phyloP scores from a whole-genome alignment of 1,139 yeast species.

The Tardiomyces digboiensis region DNA sequence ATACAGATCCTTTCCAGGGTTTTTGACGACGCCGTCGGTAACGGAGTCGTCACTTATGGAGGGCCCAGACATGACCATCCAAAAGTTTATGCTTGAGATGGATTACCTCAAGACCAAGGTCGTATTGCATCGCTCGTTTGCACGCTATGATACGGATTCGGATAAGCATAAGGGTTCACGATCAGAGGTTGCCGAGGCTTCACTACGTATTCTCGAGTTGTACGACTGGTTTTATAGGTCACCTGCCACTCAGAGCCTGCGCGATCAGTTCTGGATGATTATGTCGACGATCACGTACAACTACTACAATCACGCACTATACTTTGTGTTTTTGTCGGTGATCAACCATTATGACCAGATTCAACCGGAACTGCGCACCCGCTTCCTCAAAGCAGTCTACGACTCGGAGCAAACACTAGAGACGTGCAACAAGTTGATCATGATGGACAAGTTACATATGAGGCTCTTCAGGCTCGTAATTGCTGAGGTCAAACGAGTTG shows the following conservation, averaged over 20 bases:
- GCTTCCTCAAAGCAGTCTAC: slow-evolving; percentile 8
- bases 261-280: slow-evolving; percentile 16
- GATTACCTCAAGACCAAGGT: slow-evolving; percentile 22
- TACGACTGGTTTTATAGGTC: slow-evolving; percentile 22
- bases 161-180: slow-evolving; percentile 10
- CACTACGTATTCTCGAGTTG: slow-evolving; percentile 19
- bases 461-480: neutral
- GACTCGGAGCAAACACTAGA: slow-evolving; percentile 11
- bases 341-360: slow-evolving; percentile 13
- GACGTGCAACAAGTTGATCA: slow-evolving; percentile 1
- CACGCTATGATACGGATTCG: slow-evolving; percentile 7
- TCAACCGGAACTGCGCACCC: slow-evolving; percentile 8
- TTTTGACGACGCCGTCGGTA: slow-evolving; percentile 12
- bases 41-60: slow-evolving; percentile 12
- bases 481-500: neutral
- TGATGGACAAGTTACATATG: neutral
- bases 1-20: slow-evolving; percentile 16
- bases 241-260: slow-evolving; percentile 14
- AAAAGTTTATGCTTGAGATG: slow-evolving; percentile 22
- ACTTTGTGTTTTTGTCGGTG: slow-evolving; percentile 14
- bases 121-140: slow-evolving; percentile 23
- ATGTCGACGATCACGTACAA: slow-evolving; percentile 10
- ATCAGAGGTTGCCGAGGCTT: slow-evolving; percentile 20
- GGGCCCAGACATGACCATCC: slow-evolving; percentile 18
- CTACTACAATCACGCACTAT: slow-evolving; percentile 16